phyloP scores from a whole-genome alignment of 768 basidiomycete genomes.

The Xerocomellus intermedius region DNA sequence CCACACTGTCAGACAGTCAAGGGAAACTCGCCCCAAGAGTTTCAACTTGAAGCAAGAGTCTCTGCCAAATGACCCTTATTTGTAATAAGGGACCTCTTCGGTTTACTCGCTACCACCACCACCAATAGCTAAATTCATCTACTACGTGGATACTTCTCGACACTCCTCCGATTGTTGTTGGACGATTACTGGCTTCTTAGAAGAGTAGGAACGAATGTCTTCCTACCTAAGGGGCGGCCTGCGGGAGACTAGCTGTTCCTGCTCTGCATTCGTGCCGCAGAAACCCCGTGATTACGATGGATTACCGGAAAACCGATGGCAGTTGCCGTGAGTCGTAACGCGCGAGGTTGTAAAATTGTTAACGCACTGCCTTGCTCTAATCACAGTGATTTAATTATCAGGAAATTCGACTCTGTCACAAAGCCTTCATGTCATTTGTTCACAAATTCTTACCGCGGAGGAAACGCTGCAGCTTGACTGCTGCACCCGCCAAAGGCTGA shows the following conservation, averaged over 20 bases:
- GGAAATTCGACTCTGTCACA: background rate
- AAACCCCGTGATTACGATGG: background rate
- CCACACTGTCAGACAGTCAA: no score
- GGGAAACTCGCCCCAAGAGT: background rate
- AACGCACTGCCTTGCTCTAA: no score
- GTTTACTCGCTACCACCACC: background rate
- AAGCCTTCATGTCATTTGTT: background rate
- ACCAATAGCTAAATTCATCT: background rate
- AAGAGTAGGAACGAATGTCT: no score
- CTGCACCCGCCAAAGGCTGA: no score
- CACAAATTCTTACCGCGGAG: background rate
- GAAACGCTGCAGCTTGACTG: no score
- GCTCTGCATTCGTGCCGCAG: background rate
- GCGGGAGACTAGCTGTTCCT: no score
- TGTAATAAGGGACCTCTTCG: background rate
- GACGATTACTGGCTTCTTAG: background rate
- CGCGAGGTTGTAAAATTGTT: no score
- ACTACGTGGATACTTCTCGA: background rate
- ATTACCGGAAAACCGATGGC: background rate
- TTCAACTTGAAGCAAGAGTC: constrained; percentile 8
- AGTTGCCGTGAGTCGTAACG: background rate
- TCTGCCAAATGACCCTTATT: background rate
- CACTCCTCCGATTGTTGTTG: background rate
- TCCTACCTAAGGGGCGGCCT: no score
- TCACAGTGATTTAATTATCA: background rate